Base-by-base conservation (phyloP, 805 yeast genomes). In the Ogataea trehalophila region DNA sequence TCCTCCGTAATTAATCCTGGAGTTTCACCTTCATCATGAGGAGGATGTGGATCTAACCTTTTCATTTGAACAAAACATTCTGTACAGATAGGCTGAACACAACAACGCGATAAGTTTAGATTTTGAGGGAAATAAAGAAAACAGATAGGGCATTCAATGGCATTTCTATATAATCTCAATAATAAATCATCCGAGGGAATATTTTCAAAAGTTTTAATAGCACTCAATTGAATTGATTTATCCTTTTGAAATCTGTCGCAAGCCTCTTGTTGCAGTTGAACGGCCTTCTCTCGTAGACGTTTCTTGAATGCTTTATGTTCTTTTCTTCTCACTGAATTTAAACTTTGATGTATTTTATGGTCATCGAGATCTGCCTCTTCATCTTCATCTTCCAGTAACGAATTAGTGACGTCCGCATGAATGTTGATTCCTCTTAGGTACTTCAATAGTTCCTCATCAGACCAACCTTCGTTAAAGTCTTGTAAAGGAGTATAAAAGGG, bases 21-120 rank as follows among this genome's bases (percentile, higher is more conserved):
- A 9, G 51, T 49, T 2, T 47, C 42, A 13, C 67, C 66, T 43
- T 76, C 80, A 53, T 84, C 92, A 61, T 89, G 95, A 1, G 97
- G 96, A 33, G 90, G 88, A 67, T 92, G 98, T 0, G 99, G 98
- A 11, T 88, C 95, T 33, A 82, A 70, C 44, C 99, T 76, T 65
- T 87, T 89, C 63, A 92, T 90, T 66, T 92, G 97, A 11, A 92
- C 97, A 76, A 92, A 94, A 63, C 99, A 92, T 67, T 92, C 98
- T 2, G 96, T 78, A 68, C 99, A 94, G 18, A 92, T 90, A 1
- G 95, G 91, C 64, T 92, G 98, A 43, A 79, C 77, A 65, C 99
- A 92, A 66, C 99, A 92, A 40, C 95, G 74, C 8, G 96, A 84
- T 45, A 76, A 65, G 68, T 94, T 94, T 51, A 91, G 66, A 57